phyloP scores from a whole-genome alignment of 1,139 yeast genomes.

The Blastobotrys malaysiensis region DNA sequence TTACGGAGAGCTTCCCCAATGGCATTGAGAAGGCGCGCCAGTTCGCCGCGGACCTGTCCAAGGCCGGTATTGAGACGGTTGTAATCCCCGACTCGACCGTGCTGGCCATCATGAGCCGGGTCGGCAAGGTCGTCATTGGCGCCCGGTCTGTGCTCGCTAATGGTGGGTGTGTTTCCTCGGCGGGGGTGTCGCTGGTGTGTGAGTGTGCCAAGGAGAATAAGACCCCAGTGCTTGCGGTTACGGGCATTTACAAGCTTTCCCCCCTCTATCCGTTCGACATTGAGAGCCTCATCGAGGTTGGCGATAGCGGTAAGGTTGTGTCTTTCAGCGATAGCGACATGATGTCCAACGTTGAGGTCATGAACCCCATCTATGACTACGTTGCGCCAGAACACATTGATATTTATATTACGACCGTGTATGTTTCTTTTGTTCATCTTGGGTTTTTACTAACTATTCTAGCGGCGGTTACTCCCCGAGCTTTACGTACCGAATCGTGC shows the following conservation, averaged over 20 bases:
- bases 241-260: conserved; percentile 88
- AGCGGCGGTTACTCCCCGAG: conserved; percentile 93
- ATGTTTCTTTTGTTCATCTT: background rate
- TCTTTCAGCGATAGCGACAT: conserved; percentile 56
- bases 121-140: conserved; percentile 92
- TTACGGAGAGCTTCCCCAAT: conserved; percentile 91
- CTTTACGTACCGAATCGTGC: conserved; percentile 87
- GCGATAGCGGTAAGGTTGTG: conserved; percentile 82
- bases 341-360: conserved; percentile 71
- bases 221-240: conserved; percentile 93
- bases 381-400: conserved; percentile 93
- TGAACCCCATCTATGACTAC: conserved; percentile 90
- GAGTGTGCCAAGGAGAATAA: conserved; percentile 93
- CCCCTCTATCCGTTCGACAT: conserved; percentile 93
- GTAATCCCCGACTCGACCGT: conserved; percentile 90
- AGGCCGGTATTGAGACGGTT: conserved; percentile 83
- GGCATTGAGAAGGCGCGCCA: conserved; percentile 67
- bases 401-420: conserved; percentile 82
- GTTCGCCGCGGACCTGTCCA: conserved; percentile 75
- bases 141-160: conserved; percentile 90
- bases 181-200: conserved; percentile 91
- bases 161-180: conserved; percentile 86
- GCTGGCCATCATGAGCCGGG: conserved; percentile 94
- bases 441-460: background rate
- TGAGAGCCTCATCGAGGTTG: conserved; percentile 85